Evolutionary conservation across 2,329 filamentous ascomycete genomes (phyloP).

Genomic region (Amauroascus niger): DNA sequence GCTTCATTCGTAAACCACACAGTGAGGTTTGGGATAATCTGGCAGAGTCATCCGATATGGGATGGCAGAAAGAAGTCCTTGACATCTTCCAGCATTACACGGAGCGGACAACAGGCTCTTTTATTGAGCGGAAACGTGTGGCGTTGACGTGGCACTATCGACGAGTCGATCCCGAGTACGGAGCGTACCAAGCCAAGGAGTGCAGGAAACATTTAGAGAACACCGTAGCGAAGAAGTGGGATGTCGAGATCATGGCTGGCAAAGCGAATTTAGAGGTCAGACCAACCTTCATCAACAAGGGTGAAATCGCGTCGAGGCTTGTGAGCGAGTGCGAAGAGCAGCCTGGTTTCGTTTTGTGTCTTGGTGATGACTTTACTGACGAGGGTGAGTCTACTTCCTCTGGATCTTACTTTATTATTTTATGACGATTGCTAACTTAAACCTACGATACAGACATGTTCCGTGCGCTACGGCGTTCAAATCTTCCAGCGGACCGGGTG

Average conservation of each 20-base stretch:
- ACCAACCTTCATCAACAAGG: slow-evolving; percentile 97
- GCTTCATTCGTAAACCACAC: slow-evolving; percentile 78
- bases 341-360: slow-evolving; percentile 78
- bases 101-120: slow-evolving; percentile 75
- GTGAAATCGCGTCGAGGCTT: slow-evolving; percentile 79
- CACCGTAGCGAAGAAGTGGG: slow-evolving; percentile 67
- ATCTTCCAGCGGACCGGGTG: slow-evolving; percentile 55
- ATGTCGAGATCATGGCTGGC: slow-evolving; percentile 92
- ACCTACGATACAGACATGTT: slow-evolving; percentile 55
- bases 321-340: slow-evolving; percentile 59
- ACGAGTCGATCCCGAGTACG: slow-evolving; percentile 76
- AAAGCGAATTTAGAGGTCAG: slow-evolving; percentile 96
- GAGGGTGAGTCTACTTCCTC: slow-evolving; percentile 55
- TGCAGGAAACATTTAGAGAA: slow-evolving; percentile 73
- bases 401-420: neutral
- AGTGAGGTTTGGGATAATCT: slow-evolving; percentile 76
- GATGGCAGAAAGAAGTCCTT: slow-evolving; percentile 79
- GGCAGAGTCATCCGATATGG: slow-evolving; percentile 78
- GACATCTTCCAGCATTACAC: slow-evolving; percentile 81
- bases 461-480: slow-evolving; percentile 57
- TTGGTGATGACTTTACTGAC: slow-evolving; percentile 94
- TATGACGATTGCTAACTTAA: slow-evolving; percentile 14
- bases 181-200: slow-evolving; percentile 65
- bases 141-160: slow-evolving; percentile 97
- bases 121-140: slow-evolving; percentile 88